Base-by-base conservation (phyloP, 2,329 filamentous ascomycete species). In the Dothideomycetes sp. region DNA sequence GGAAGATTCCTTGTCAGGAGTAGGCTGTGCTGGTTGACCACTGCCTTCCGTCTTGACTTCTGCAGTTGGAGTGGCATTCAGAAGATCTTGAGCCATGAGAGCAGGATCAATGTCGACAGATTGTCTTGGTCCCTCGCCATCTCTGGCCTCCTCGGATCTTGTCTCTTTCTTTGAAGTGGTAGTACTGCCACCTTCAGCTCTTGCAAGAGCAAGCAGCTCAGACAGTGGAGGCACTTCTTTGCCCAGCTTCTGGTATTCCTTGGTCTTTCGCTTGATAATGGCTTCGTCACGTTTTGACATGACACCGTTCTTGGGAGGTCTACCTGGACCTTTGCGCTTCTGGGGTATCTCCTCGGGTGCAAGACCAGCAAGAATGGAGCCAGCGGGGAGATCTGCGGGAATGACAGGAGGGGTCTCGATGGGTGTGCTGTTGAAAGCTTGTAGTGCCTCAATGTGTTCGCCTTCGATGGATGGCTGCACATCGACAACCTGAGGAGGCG, bases 291-390 rank as follows among this genome's bases (percentile, higher is more conserved):
- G 71, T 61, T 87, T 87, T 1, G 83, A 88, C 76, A 87, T 84
- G 55, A 86, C 73, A 19, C 84, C 84, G 53, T 88, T 83, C 64
- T 88, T 88, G 0, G 84, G 84, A 15, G 84, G 84, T 39, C 84
- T 69, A n/a, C 84, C 84, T 8, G 84, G 84, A 11, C 84, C 84
- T 50, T 83, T 78, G 47, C 82, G 80, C 61, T 76, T 82, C 19
- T 76, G 73, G 20, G 76, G 61, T 5, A 68, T 61, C 30, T 61
- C 51, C 27, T 54, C 55, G 5, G 51, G 49, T 7, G 54, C 49
- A 11, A 58, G 46, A 28, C 51, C 53, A 25, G 51, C 53, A 27
- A 60, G 48, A 12, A 54, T 51, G 4, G 58, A 58, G 17, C 51
- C 55, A 7, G 54, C 46, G 33, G 46, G 43, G 12, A 48, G 15